These are phyloP conservation scores for Heritiera fomes DNA, from an alignment of 345 rosid species.

Conservation along the genomic window DNA sequence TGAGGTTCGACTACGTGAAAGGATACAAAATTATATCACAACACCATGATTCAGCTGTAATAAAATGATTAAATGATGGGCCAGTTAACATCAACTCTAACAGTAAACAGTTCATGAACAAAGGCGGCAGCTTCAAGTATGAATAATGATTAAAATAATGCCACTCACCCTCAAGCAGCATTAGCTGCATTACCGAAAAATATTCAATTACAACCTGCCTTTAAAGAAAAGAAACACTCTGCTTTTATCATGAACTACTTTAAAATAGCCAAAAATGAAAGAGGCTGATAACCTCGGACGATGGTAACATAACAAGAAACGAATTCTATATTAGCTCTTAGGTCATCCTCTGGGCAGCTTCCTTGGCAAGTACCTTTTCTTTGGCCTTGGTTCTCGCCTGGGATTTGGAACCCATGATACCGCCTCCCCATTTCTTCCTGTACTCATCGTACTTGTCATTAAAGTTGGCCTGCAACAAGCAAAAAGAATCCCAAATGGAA, in stretches of 20 bases:
- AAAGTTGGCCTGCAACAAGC: constrained; percentile 56
- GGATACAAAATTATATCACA: not conserved
- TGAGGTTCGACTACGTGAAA: not conserved
- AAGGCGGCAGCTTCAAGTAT: not conserved
- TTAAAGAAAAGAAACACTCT: not conserved
- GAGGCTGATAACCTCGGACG: not conserved
- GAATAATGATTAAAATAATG: not conserved
- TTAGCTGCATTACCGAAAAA: not conserved
- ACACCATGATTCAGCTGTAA: not conserved
- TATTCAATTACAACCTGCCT: not conserved
- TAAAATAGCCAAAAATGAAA: not conserved
- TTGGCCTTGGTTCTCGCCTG: constrained; percentile 77
- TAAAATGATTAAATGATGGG: not conserved
- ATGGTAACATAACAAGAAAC: not conserved
- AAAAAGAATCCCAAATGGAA: not conserved
- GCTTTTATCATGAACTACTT: not conserved
- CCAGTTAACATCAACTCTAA: not conserved
- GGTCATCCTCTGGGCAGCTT: constrained; percentile 73
- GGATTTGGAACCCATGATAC: constrained; percentile 88
- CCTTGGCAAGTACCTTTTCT: constrained; percentile 68
- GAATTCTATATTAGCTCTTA: constrained; percentile 21
- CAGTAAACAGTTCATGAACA: not conserved
- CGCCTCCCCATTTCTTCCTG: constrained; percentile 87
- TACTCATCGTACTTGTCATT: constrained; percentile 71
- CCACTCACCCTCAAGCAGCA: not conserved